Evolutionary conservation across 225 moss, liverwort and hornwort species (phyloP).

Genomic region (Anthoceros angustus): DNA sequence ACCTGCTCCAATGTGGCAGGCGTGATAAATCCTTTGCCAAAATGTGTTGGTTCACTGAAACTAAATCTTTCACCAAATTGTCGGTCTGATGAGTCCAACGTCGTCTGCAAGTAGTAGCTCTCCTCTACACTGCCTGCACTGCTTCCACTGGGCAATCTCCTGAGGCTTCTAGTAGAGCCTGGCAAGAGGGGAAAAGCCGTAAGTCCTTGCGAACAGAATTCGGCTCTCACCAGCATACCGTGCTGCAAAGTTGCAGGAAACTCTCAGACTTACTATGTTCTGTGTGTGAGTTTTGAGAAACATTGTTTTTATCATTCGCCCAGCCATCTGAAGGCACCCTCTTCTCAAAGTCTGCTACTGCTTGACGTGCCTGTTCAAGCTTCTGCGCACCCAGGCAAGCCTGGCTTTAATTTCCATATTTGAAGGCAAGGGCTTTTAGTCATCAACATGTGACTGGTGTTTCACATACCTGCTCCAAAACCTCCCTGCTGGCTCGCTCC

Average conservation of each 20-base stretch:
- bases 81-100: slow-evolving; percentile 53
- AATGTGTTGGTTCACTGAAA: slow-evolving; percentile 74
- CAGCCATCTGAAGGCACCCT: slow-evolving; percentile 75
- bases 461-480: slow-evolving; percentile 67
- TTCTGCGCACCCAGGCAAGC: slow-evolving; percentile 38
- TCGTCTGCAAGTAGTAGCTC: slow-evolving; percentile 45
- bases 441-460: neutral
- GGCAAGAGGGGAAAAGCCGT: neutral
- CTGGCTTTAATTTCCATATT: neutral
- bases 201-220: neutral
- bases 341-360: slow-evolving; percentile 87
- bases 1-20: slow-evolving; percentile 66
- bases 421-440: neutral
- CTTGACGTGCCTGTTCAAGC: slow-evolving; percentile 70
- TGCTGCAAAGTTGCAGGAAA: neutral
- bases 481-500: slow-evolving; percentile 74
- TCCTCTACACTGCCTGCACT: slow-evolving; percentile 82
- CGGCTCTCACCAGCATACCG: neutral
- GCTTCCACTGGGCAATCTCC: slow-evolving; percentile 59
- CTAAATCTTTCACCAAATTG: slow-evolving; percentile 52
- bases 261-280: slow-evolving; percentile 41
- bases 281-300: slow-evolving; percentile 30
- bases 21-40: slow-evolving; percentile 32
- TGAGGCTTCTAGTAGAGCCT: slow-evolving; percentile 16
- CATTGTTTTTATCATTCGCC: slow-evolving; percentile 63